Evolutionary conservation across 192 early-diverging fungal genomes (phyloP), one percentile per base, ranked within the genome.

Genomic region (Gamsiella multidivaricata): DNA sequence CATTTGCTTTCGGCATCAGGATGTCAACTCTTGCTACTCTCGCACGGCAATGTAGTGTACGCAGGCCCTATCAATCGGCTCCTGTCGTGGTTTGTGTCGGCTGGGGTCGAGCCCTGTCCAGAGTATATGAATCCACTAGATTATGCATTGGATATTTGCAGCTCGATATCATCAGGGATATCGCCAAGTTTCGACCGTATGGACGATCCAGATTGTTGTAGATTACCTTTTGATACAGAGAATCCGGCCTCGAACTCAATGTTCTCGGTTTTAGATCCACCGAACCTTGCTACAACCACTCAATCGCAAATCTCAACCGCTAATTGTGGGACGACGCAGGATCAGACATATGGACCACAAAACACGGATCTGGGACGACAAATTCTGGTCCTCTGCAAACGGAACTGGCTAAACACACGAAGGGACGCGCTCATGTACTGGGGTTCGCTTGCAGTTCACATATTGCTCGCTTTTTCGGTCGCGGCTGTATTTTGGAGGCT

Each of bases 81-180:
- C 4, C 18, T 60, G 36, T n/a, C 37, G 5, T 69, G 67, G 67
- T 43, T 69, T 32, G 57, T 32, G 28, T 69, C 67, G 8, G 17
- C 31, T 9, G 67, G 67, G 0, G 7, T 60, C 9, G 46, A 26
- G 5, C 39, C 57, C 20, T 69, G 67, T 26, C 36, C 49, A 17
- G n/a, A 29, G 1, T 17, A 60, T 31, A 51, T 53, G 56, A 69
- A 69, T 37, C 57, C 67, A 1, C 32, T 60, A 7, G 67, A 69
- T 29, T 60, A 69, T 22, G 28, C 53, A 12, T 25, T 69, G 25
- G 56, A 69, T 33, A 7, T 32, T 11, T 53, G 67, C 9, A 43
- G 26, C 51, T 43, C 31, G 53, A 28, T 22, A 37, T 39, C 15
- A 65, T 12, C 33, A 49, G 0, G 3, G 11, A 5, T 2, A 54